Evolutionary conservation across 2,329 filamentous ascomycete genomes (phyloP), one percentile per base, ranked within the genome.

Genomic region (Apiospora rasikravindrae): DNA sequence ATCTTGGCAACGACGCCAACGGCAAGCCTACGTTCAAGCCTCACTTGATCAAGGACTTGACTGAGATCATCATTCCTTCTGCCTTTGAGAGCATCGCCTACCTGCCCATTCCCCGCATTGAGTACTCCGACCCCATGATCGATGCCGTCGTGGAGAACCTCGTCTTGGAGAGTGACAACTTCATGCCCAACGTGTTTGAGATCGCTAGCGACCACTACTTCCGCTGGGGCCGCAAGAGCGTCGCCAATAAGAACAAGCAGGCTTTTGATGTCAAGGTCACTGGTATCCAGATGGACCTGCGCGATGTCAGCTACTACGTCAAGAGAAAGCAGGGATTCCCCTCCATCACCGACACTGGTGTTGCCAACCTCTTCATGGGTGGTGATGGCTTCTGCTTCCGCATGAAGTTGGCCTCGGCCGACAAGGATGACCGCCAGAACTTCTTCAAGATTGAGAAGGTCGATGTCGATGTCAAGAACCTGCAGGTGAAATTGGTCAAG

Each of bases 391-490:
- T 99, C 81, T 93, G 92, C 78, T 98, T 98, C 89, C 95, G 95
- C 83, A 90, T 98, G 80, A 94, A 94, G 80, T 88, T 98, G 77
- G 94, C 95, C 71, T 95, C 92, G 67, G 92, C 94, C 2, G 91
- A 96, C 70, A 89, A 92, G 80, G 87, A 86, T 26, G 95, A 98
- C 78, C 86, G 87, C 40, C 90, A 93, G 78, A 91, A 96, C 82
- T 96, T 97, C 84, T 96, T 98, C 89, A 98, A 98, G 89, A 89
- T 98, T 73, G 94, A 97, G 80, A 95, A 93, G 82, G 93, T 98
- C 3, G 88, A 93, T 53, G 94, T 97, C 26, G 91, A 94, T 77
- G 90, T 98, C 76, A 93, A 94, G 84, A 82, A 95, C 79, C 88
- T 98, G 72, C 89, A 93, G 77, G 91, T 99, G 85, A 98, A 97